These are phyloP conservation scores for Pseudonectria buxi DNA, from an alignment of 2,329 filamentous ascomycete genomes.

Conservation along the genomic window DNA sequence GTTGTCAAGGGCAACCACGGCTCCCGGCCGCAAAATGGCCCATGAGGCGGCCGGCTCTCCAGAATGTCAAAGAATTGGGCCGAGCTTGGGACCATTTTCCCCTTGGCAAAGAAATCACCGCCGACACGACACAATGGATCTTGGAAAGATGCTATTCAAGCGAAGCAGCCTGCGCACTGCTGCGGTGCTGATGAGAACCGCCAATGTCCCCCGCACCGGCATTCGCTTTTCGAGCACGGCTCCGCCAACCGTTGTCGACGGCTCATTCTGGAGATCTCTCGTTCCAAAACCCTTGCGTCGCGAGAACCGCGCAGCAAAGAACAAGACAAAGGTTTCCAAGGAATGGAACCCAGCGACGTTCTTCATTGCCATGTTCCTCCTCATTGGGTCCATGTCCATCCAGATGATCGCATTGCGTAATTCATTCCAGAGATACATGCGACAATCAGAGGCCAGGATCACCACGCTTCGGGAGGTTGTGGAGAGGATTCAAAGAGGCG, in stretches of 20 bases:
- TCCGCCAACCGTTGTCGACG: constrained; percentile 45
- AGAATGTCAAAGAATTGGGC: constrained; percentile 1
- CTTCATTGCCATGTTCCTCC: constrained; percentile 72
- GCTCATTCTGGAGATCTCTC: constrained; percentile 62
- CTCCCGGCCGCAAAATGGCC: constrained; percentile 10
- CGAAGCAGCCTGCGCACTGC: constrained; percentile 2
- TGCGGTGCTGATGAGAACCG: constrained; percentile 2
- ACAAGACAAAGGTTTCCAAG: constrained; percentile 43
- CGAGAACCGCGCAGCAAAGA: constrained; percentile 30
- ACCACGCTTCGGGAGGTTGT: constrained; percentile 68
- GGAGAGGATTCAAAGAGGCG: constrained; percentile 61
- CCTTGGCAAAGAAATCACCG: background rate
- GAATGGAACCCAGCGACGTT: constrained; percentile 78
- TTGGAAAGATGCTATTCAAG: constrained; percentile 6
- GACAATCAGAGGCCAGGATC: constrained; percentile 75
- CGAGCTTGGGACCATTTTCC: constrained; percentile 1
- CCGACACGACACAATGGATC: constrained; percentile 10
- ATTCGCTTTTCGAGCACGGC: constrained; percentile 30
- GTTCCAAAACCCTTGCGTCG: constrained; percentile 60
- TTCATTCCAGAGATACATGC: constrained; percentile 63
- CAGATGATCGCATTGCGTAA: constrained; percentile 79
- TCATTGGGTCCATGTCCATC: constrained; percentile 94
- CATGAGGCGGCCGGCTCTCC: constrained; percentile 15
- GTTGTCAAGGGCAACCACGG: constrained; percentile 33
- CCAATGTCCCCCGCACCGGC: constrained; percentile 1